Base-by-base conservation (phyloP, 352 stramenopile species). In the Phytophthora ramorum region DNA sequence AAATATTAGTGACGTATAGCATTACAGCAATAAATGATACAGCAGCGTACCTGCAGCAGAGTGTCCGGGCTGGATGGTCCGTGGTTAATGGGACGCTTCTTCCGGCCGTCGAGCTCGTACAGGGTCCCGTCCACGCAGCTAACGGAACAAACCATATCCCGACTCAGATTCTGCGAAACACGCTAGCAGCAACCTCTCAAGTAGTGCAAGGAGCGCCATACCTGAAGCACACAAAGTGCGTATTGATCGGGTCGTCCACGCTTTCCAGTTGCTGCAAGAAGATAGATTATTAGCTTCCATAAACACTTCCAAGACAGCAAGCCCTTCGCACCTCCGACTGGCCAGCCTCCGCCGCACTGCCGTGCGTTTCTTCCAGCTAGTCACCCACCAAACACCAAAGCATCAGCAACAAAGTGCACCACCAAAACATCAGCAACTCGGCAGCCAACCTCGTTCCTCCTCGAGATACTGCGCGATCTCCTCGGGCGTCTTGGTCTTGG, bases 201-300 rank as follows among this genome's bases (percentile, higher is more conserved):
- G 8, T 34, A 10, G 28, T 34, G 28, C 7, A 34, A 34, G 7
- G 14, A 26, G 2, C 2, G 13, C 2, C 38, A 13, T 56, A 92
- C 71, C 95, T 97, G 70, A 99, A 97, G 66, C 92, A 98, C 28
- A 98, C 82, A 55, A 99, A 99, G 75, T 99, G 97, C n/a, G 96
- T 99, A 63, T 97, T 87, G 66, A 99, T 89, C 7, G 92, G 84
- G 51, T 99, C 95, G 34, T 98, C 86, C 16, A 98, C 78, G 47
- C 83, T 79, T 40, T 95, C 86, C 49, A 97, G 69, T 89, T 96
- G 88, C 87, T 96, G 49, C 35, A 53, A 28, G 37, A 47, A 54
- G 0, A 47, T 51, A 7, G 47, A 53, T n/a, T 20, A 7, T 47
- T 13, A 26, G 19, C 12, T 4, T 16, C 19, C 14, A 26, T 9